Conservation (phyloP, 371 early-diverging fungal genomes). For the Mucor saturninus region DNA sequence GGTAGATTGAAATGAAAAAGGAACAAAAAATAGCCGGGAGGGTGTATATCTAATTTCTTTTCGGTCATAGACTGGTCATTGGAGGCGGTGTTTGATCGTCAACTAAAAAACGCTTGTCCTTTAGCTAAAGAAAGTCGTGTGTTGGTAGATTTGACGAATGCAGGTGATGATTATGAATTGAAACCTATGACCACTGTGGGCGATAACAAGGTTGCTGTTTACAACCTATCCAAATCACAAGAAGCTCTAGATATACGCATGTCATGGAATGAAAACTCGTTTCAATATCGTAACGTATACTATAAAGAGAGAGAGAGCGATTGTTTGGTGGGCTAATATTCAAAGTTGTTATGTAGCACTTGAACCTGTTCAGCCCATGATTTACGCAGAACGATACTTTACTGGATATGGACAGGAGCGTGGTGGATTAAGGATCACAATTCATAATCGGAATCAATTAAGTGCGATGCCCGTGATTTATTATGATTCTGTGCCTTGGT, state of each 20-base stretch:
- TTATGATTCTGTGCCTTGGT: conserved; percentile 91
- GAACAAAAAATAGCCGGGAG: too few species aligned
- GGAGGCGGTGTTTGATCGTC: conserved; percentile 66
- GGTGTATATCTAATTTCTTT: too few species aligned
- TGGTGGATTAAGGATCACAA: conserved; percentile 78
- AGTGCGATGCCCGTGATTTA: conserved; percentile 60
- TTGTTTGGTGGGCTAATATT: background rate
- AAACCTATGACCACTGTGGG: conserved; percentile 31
- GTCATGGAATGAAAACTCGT: conserved; percentile 47
- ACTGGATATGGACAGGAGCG: conserved; percentile 86
- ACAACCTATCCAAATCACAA: conserved; percentile 39
- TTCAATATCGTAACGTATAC: conserved; percentile 45
- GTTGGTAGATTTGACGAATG: conserved; percentile 45
- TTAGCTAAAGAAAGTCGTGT: conserved; percentile 64
- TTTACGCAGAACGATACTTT: conserved; percentile 75
- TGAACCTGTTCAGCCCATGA: conserved; percentile 46
- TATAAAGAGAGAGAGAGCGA: too few species aligned
- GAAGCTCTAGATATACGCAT: conserved; percentile 49
- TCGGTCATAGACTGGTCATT: conserved; percentile 68
- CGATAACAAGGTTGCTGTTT: conserved; percentile 29
- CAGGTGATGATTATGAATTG: conserved; percentile 41
- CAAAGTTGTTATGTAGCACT: conserved; percentile 25
- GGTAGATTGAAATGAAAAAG: conserved; percentile 31
- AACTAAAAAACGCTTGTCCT: conserved; percentile 65
- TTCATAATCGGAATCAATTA: conserved; percentile 65